These are phyloP conservation scores for Claviceps cyperi DNA, from an alignment of 2,329 filamentous ascomycete genomes.

Conservation along the genomic window DNA sequence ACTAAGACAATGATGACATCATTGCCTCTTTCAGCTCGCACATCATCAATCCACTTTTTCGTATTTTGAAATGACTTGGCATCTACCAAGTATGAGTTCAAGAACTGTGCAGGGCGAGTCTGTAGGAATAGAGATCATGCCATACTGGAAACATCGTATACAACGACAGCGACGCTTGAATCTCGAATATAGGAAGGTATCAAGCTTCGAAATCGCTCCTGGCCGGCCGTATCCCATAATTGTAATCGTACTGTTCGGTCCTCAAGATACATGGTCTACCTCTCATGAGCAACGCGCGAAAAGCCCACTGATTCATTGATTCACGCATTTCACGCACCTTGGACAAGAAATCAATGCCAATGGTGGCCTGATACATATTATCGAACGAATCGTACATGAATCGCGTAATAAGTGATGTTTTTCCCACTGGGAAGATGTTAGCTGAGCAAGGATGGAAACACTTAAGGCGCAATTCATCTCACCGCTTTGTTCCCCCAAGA, in stretches of 20 bases:
- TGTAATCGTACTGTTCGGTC: conserved; percentile 95
- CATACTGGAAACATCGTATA: conserved; percentile 90
- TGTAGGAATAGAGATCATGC: conserved; percentile 2
- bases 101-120: conserved; percentile 4
- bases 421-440: conserved; percentile 56
- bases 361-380: conserved; percentile 98
- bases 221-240: conserved; percentile 95
- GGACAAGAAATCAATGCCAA: conserved; percentile 97
- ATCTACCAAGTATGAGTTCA: conserved; percentile 30
- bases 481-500: conserved; percentile 97
- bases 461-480: conserved; percentile 25
- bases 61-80: conserved; percentile 97
- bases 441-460: conserved; percentile 4
- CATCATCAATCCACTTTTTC: conserved; percentile 98
- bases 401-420: conserved; percentile 94
- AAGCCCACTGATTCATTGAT: background rate
- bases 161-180: conserved; percentile 92
- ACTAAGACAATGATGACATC: conserved; percentile 98
- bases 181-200: conserved; percentile 98
- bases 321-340: conserved; percentile 55
- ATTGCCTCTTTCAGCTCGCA: conserved; percentile 88
- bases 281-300: conserved; percentile 1
- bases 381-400: conserved; percentile 99
- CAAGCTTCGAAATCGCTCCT: conserved; percentile 90
- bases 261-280: conserved; percentile 92